Percentiles rank a stretch among this genome's conserved stretches.
Evolutionary conservation across 345 rosid species (phyloP).

Genomic region (Punica granatum): DNA sequence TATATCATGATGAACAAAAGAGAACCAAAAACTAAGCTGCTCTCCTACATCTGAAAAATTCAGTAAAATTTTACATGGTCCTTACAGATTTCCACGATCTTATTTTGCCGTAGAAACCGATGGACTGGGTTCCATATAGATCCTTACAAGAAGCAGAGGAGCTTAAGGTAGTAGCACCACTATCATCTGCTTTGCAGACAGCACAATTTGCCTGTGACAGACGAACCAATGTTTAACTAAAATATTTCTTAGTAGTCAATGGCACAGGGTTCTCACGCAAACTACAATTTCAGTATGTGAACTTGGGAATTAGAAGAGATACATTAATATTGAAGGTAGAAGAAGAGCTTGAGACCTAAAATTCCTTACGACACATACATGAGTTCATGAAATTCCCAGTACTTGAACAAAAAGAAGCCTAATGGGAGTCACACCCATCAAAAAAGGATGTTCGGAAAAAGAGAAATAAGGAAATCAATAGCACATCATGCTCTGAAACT

Average conservation of each 20-base stretch:
- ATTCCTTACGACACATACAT: background rate
- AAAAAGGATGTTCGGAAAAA: background rate
- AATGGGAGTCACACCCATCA: background rate
- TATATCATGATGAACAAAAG: background rate
- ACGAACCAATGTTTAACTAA: conserved; percentile 3
- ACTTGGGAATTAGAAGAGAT: too few relatives aligned
- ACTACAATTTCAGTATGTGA: too few relatives aligned
- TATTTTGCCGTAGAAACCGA: conserved; percentile 85
- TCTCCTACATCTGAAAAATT: background rate
- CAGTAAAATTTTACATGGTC: background rate
- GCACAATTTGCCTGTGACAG: conserved; percentile 77
- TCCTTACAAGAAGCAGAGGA: conserved; percentile 83
- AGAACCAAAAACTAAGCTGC: conserved; percentile 13
- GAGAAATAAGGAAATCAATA: background rate
- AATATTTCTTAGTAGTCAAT: too few relatives aligned
- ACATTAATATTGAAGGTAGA: background rate
- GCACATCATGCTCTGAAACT: background rate
- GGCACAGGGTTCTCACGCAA: too few relatives aligned
- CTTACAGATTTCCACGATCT: conserved; percentile 98
- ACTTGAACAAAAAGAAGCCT: background rate
- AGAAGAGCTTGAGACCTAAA: background rate
- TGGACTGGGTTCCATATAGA: conserved; percentile 71
- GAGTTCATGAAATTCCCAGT: background rate
- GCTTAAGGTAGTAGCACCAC: conserved; percentile 77
- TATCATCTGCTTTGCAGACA: conserved; percentile 90